Conservation (phyloP, 1,139 yeast genomes). For the Pichia sp. region DNA sequence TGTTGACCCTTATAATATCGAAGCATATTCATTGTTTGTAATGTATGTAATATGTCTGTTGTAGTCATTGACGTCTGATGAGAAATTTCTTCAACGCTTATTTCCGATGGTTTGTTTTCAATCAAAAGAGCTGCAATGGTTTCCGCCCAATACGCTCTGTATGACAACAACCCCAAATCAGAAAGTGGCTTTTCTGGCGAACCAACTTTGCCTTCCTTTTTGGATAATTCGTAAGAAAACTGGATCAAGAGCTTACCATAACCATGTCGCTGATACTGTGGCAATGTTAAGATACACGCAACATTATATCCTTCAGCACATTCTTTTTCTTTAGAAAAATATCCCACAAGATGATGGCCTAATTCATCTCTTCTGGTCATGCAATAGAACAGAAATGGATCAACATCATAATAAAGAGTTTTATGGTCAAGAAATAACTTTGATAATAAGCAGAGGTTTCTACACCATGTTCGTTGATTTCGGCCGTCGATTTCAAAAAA, state of each 20-base stretch:
- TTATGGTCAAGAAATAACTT: slow-evolving; percentile 91
- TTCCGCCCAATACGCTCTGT: slow-evolving; percentile 96
- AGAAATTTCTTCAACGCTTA: slow-evolving; percentile 90
- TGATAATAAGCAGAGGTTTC: slow-evolving; percentile 81
- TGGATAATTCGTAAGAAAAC: slow-evolving; percentile 84
- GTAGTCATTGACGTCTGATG: slow-evolving; percentile 90
- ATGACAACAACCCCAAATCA: slow-evolving; percentile 85
- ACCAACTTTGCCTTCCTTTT: slow-evolving; percentile 82
- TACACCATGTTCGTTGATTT: slow-evolving; percentile 93
- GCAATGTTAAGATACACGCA: slow-evolving; percentile 92
- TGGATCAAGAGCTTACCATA: slow-evolving; percentile 88
- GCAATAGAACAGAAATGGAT: slow-evolving; percentile 90
- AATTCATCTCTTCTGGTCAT: slow-evolving; percentile 84
- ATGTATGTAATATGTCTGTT: slow-evolving; percentile 86
- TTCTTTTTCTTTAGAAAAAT: slow-evolving; percentile 93
- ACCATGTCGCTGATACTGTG: slow-evolving; percentile 94
- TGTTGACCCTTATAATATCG: slow-evolving; percentile 95
- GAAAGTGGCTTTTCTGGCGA: slow-evolving; percentile 97
- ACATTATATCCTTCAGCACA: slow-evolving; percentile 94
- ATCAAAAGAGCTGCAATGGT: slow-evolving; percentile 68
- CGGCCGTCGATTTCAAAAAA: slow-evolving; percentile 97
- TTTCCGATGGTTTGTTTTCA: slow-evolving; percentile 54
- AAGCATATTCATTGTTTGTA: slow-evolving; percentile 83
- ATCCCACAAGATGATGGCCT: slow-evolving; percentile 95
- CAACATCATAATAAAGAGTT: slow-evolving; percentile 93